Evolutionary conservation across 2,329 filamentous ascomycete genomes (phyloP).

Genomic region (Septoria linicola): DNA sequence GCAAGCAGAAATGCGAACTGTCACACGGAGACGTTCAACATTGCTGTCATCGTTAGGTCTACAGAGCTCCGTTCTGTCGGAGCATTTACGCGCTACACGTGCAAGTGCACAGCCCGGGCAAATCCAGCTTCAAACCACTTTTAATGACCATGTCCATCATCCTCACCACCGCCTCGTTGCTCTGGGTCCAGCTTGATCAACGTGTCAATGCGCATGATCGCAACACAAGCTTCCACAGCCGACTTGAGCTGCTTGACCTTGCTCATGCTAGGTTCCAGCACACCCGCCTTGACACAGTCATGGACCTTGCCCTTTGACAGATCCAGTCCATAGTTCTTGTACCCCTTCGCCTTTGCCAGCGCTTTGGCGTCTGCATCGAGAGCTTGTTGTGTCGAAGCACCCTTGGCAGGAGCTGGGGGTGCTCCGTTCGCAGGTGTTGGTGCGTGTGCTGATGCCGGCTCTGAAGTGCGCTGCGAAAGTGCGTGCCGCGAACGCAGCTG

Average conservation of each 20-base stretch:
- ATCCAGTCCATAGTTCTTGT: slow-evolving; percentile 98
- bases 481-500: slow-evolving; percentile 94
- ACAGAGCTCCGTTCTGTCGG: slow-evolving; percentile 4
- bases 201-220: slow-evolving; percentile 99
- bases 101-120: not conserved
- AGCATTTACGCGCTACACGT: slow-evolving; percentile 1
- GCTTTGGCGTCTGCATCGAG: slow-evolving; percentile 73
- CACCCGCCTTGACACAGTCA: slow-evolving; percentile 90
- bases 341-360: slow-evolving; percentile 89
- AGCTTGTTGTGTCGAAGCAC: slow-evolving; percentile 27
- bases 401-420: slow-evolving; percentile 25
- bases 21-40: not conserved
- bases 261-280: slow-evolving; percentile 95
- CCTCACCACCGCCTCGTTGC: slow-evolving; percentile 68
- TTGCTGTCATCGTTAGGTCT: slow-evolving; percentile 6
- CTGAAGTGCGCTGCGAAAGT: slow-evolving; percentile 86
- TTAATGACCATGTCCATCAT: slow-evolving; percentile 53
- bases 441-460: slow-evolving; percentile 57
- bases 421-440: slow-evolving; percentile 23
- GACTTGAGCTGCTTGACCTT: slow-evolving; percentile 98
- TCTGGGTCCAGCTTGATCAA: slow-evolving; percentile 97
- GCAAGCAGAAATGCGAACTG: too few relatives aligned
- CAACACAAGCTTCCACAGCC: slow-evolving; percentile 96
- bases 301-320: slow-evolving; percentile 84
- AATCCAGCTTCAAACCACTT: not conserved